Conservation (phyloP, 2,329 filamentous ascomycete species). For the Fusarium zealandicum region DNA sequence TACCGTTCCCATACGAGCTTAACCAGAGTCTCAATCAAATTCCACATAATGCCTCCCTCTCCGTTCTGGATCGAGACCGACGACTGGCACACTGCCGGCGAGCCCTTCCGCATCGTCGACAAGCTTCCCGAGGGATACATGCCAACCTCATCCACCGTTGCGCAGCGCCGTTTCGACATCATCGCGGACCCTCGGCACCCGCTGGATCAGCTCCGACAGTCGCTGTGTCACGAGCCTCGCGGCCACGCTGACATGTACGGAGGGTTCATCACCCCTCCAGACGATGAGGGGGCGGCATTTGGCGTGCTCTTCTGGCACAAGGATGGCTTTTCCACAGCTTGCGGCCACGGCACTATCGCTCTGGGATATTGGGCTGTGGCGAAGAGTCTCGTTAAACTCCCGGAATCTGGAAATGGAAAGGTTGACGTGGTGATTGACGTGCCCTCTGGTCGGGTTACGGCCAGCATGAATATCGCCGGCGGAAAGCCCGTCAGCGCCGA, state of each 20-base stretch:
- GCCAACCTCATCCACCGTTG: not conserved
- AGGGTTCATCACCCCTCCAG: slow-evolving; percentile 34
- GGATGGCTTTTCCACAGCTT: too few species aligned
- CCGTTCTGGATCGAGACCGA: not conserved
- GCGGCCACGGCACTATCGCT: slow-evolving; percentile 40
- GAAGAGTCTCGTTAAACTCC: slow-evolving; percentile 3
- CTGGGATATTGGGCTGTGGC: too few species aligned
- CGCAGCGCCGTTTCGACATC: slow-evolving; percentile 9
- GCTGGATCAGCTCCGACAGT: slow-evolving; percentile 24
- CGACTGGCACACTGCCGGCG: too few species aligned
- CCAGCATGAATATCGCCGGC: too few species aligned
- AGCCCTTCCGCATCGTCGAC: too few species aligned
- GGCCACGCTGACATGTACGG: slow-evolving; percentile 39
- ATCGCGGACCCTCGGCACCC: not conserved
- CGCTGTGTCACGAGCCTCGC: slow-evolving; percentile 28
- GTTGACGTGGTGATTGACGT: too few species aligned
- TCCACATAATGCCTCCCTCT: too few species aligned
- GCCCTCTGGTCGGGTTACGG: too few species aligned
- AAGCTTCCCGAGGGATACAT: not conserved
- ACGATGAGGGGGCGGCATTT: slow-evolving; percentile 35
- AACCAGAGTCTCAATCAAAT: too few species aligned
- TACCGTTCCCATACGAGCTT: too few species aligned
- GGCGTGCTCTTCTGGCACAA: slow-evolving; percentile 43
- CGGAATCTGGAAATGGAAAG: too few species aligned
- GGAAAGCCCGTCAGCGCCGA: too few species aligned